Conservation (phyloP, 1,284 basidiomycete species). For the Ustilago nuda region DNA sequence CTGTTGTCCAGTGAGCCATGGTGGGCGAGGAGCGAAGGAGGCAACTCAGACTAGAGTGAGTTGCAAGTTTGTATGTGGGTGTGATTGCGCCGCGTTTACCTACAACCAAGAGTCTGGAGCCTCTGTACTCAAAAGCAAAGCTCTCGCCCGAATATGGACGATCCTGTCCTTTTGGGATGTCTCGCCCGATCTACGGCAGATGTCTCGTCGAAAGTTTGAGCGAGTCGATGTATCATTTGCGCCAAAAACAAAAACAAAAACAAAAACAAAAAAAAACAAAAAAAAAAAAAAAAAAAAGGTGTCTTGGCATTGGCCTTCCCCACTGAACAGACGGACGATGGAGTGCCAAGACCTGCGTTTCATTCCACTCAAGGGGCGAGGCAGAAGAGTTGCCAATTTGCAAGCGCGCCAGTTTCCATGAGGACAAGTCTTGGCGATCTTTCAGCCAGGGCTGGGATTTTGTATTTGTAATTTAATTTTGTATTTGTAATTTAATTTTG, state of each 20-base stretch:
- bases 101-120: too few relatives aligned
- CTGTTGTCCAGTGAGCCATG: background rate
- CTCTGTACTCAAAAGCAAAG: background rate
- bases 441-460: background rate
- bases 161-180: background rate
- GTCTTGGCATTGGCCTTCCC: conserved; percentile 33
- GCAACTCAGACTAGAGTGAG: background rate
- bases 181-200: background rate
- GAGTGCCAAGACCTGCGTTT: conserved; percentile 45
- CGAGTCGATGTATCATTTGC: conserved; percentile 8
- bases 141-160: background rate
- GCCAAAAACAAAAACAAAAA: background rate
- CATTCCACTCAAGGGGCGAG: background rate
- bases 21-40: background rate
- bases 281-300: too few relatives aligned
- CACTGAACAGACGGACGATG: background rate
- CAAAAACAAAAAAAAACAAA: too few relatives aligned
- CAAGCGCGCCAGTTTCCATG: background rate
- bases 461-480: background rate
- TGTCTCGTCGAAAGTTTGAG: conserved; percentile 1
- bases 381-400: too few relatives aligned
- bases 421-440: conserved; percentile 19
- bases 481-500: too few relatives aligned
- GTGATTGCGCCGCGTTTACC: background rate
- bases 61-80: background rate